Base-by-base conservation (phyloP, 192 early-diverging fungal species). In the Coemansia javaensis region DNA sequence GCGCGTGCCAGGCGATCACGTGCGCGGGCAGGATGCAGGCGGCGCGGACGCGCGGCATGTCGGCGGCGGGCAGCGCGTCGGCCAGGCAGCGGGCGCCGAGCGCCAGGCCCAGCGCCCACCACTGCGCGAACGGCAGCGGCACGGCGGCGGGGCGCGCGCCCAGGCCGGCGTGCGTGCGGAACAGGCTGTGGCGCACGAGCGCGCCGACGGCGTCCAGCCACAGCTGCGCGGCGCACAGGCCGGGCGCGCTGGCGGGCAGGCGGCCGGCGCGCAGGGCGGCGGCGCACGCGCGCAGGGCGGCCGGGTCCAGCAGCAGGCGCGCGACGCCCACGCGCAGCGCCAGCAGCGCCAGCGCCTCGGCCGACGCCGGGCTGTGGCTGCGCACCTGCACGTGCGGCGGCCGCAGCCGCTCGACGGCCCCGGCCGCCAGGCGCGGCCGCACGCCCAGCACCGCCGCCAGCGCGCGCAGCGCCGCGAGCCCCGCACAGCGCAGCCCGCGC, bases 181-280 rank as follows among this genome's bases (percentile, higher is more conserved):
- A 59, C n/a, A 63, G 32, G 31, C 59, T 70, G 34, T 70, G 67
- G 0, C 59, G 38, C 15, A 50, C 54, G 24, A 59, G 35, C 15
- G 32, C 40, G 11, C 67, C 67, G 3, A 53, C 47, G 46, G 63
- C 53, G 17, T 70, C 67, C 6, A 63, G 59, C 67, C 67, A 70
- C n/a, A 63, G 54, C 32, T 70, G 67, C 33, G 38, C 31, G 1
- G 51, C 3, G 5, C 59, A 32, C 17, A 70, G 25, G 11, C 41
- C 35, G 47, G 21, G 15, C 25, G 64, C 21, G 14, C 17, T 39
- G 11, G 24, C 2, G 15, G 51, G 21, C 24, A 54, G n/a, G 2
- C 21, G 15, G 16, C 40, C 46, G 27, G 20, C 27, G 31, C 47
- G 30, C 13, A 55, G 40, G 11, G 38, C 8, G 12, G 15, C 24